Evolutionary conservation across 1,284 basidiomycete species (phyloP).

Genomic region (Xerocomus nothofagi): DNA sequence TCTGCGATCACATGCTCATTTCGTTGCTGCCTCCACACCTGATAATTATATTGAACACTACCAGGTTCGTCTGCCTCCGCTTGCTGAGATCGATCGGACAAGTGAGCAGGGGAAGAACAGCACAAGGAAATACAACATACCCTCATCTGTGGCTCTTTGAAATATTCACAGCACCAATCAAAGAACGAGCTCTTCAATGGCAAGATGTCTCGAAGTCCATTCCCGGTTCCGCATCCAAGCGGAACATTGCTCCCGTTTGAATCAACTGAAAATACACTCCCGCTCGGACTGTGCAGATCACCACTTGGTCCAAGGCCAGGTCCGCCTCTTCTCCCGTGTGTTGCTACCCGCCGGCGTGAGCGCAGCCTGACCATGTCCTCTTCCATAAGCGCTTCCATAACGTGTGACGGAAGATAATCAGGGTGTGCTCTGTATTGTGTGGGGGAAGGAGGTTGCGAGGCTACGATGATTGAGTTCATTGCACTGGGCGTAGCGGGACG

Average conservation of each 20-base stretch:
- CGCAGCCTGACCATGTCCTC: slow-evolving; percentile 88
- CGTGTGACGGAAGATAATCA: slow-evolving; percentile 67
- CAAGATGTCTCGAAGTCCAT: slow-evolving; percentile 69
- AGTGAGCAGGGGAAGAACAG: slow-evolving; percentile 12
- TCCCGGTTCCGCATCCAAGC: slow-evolving; percentile 73
- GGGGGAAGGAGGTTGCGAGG: slow-evolving; percentile 36
- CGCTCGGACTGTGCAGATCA: slow-evolving; percentile 60
- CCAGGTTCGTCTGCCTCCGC: slow-evolving; percentile 95
- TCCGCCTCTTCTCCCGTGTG: slow-evolving; percentile 39
- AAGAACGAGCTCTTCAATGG: slow-evolving; percentile 92
- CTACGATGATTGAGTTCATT: slow-evolving; percentile 21
- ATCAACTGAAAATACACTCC: slow-evolving; percentile 73
- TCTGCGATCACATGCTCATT: slow-evolving; percentile 84
- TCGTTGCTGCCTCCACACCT: slow-evolving; percentile 91
- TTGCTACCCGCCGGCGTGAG: slow-evolving; percentile 56
- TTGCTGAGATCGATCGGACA: slow-evolving; percentile 52
- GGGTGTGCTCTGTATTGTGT: slow-evolving; percentile 34
- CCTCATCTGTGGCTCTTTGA: slow-evolving; percentile 98
- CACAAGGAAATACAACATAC: slow-evolving; percentile 45
- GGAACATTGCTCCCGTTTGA: slow-evolving; percentile 59
- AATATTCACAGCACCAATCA: slow-evolving; percentile 97
- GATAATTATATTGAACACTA: slow-evolving; percentile 90
- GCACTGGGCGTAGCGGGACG: slow-evolving; percentile 45
- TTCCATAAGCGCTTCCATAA: slow-evolving; percentile 85
- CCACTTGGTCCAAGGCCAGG: slow-evolving; percentile 20